Percentiles rank a stretch among this genome's conserved stretches.
Conservation (phyloP, 2,329 filamentous ascomycete species). For the Pseudopyrenochaeta lycopersici region DNA sequence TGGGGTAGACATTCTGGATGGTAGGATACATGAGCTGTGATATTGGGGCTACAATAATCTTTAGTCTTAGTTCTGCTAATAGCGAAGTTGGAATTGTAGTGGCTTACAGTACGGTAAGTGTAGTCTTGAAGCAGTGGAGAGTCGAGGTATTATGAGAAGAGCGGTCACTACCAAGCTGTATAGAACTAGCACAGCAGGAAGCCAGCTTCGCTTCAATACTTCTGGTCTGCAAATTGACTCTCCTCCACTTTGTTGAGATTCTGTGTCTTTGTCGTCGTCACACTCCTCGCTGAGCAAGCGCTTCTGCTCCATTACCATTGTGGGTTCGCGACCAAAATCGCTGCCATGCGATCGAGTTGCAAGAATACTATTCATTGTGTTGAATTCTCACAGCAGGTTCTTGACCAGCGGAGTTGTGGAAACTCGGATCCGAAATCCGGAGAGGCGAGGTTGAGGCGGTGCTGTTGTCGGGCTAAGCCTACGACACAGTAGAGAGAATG, state of each 20-base stretch:
- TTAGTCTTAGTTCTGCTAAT: neutral
- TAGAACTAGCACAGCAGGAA: neutral
- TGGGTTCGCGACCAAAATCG: neutral
- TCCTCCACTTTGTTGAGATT: neutral
- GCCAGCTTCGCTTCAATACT: neutral
- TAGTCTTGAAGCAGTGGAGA: neutral
- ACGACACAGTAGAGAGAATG: neutral
- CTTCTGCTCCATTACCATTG: neutral
- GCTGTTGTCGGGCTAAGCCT: neutral
- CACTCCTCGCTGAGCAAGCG: neutral
- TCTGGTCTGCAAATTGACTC: neutral
- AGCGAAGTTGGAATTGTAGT: neutral
- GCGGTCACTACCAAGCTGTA: neutral
- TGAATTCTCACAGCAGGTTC: neutral
- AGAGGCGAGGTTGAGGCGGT: neutral
- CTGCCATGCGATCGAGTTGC: neutral
- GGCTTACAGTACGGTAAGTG: neutral
- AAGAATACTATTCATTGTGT: neutral
- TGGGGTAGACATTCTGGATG: neutral
- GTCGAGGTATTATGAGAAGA: neutral
- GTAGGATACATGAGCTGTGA: neutral
- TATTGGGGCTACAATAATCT: neutral
- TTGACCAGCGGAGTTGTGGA: neutral
- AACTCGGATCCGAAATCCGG: neutral
- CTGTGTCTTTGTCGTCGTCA: neutral